Evolutionary conservation across 208 protist species (phyloP).

Genomic region (Acanthamoeba lenticulata): DNA sequence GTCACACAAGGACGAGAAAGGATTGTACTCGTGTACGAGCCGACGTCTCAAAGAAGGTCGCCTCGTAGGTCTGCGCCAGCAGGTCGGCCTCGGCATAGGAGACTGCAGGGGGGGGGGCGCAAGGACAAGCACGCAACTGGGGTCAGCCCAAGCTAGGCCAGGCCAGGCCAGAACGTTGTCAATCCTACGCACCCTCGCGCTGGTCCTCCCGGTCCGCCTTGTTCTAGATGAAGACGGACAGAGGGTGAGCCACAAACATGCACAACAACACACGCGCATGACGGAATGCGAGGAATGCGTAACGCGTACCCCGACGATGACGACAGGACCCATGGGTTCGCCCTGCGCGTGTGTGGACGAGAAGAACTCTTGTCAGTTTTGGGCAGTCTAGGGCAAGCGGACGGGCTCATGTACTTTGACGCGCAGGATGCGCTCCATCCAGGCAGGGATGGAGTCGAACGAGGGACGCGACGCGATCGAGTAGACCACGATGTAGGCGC

Average conservation of each 20-base stretch:
- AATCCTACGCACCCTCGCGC: not conserved
- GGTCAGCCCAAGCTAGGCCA: too few relatives aligned
- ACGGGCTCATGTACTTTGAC: not conserved
- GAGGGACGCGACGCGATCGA: not conserved
- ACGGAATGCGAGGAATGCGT: too few relatives aligned
- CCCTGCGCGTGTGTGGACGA: too few relatives aligned
- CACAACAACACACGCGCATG: too few relatives aligned
- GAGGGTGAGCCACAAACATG: too few relatives aligned
- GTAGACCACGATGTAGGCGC: not conserved
- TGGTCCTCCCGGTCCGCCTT: not conserved
- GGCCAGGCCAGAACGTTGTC: too few relatives aligned
- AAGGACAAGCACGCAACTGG: not conserved
- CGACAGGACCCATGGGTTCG: not conserved
- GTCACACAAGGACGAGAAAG: not conserved
- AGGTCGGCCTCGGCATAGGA: not conserved
- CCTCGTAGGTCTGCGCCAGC: not conserved
- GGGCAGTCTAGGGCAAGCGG: too few relatives aligned
- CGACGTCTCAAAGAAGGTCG: not conserved
- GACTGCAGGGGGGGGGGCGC: not conserved
- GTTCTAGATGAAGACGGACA: not conserved
- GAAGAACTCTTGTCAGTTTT: too few relatives aligned
- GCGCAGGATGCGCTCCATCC: not conserved
- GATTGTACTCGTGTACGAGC: not conserved
- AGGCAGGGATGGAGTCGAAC: not conserved
- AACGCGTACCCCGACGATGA: not conserved